A percentile compares a stretch with the other conserved stretches of the same genome.
Conservation (phyloP, 768 basidiomycete genomes). For the Kwoniella sp. region DNA sequence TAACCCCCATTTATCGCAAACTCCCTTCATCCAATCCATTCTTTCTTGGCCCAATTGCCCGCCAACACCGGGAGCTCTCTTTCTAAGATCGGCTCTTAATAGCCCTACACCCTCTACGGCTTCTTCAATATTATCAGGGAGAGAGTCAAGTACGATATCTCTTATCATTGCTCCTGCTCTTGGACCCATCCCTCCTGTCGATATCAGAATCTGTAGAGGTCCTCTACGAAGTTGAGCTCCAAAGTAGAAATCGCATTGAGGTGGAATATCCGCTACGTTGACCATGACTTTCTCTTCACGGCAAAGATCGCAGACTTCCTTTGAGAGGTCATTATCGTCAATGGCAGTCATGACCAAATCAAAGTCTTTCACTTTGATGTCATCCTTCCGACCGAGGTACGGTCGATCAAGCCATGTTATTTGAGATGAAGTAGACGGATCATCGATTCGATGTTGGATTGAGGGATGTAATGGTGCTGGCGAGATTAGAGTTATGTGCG, state of each 20-base stretch:
- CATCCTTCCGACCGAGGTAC: conserved; percentile 60
- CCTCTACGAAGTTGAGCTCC: conserved; percentile 89
- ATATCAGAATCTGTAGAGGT: conserved; percentile 91
- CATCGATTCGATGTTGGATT: conserved; percentile 54
- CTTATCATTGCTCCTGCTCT: conserved; percentile 84
- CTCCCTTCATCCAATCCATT: conserved; percentile 72
- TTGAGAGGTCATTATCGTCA: conserved; percentile 73
- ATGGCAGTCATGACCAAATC: conserved; percentile 94
- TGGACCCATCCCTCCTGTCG: conserved; percentile 90
- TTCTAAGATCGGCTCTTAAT: conserved; percentile 71
- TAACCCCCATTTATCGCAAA: conserved; percentile 72
- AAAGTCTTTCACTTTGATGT: conserved; percentile 66
- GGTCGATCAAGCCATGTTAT: conserved; percentile 73
- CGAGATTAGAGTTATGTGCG: conserved; percentile 73
- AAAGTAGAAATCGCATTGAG: conserved; percentile 97
- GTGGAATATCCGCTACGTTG: conserved; percentile 95
- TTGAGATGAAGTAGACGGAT: conserved; percentile 59
- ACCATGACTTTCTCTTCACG: conserved; percentile 74
- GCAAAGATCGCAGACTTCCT: conserved; percentile 71
- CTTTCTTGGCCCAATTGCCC: conserved; percentile 72
- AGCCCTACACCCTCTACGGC: conserved; percentile 79
- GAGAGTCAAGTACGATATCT: conserved; percentile 65
- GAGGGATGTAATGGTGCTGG: conserved; percentile 69
- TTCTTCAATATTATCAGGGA: conserved; percentile 72
- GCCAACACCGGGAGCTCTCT: conserved; percentile 78